Evolutionary conservation across 768 basidiomycete species (phyloP), one percentile per base, ranked within the genome.

Genomic region (Clathrus columnatus): DNA sequence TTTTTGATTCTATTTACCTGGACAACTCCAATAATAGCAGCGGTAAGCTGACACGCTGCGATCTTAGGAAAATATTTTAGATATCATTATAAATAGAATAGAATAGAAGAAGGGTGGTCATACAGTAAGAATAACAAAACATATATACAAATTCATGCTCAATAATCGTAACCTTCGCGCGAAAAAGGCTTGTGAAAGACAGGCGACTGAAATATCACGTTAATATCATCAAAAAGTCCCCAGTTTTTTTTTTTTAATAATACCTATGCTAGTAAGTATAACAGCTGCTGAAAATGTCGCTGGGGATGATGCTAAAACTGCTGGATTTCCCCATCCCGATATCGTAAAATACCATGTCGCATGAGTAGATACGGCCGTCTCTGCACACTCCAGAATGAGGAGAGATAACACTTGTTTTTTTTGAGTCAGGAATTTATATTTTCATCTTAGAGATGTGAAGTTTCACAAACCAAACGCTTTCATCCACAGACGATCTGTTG

Each of bases 171-270:
- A 51, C 30, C 57, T 58, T 60, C 61, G 63, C 6, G 63, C 60
- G 48, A 63, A 65, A 52, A 63, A 65, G 11, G 61, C 17, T 51
- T 65, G 64, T 28, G 61, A 57, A 4, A 62, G 48, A 14, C 50
- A 47, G 4, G 62, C 50, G 36, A 64, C 62, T 64, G 32, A 23
- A 17, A 17, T 28, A 16, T 10, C 32, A 27, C 18, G 16, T 24
- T 5, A 29, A 17, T 5, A 24, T 2, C 17, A 16, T 11, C n/a
- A 50, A 47, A 28, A 23, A 45, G 11, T 5, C 21, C 5, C 14
- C 28, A n/a, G n/a, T n/a, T n/a, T n/a, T n/a, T n/a, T n/a, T n/a
- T n/a, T n/a, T n/a, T n/a, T n/a, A n/a, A n/a, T n/a, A n/a, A 43
- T 49, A 66, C 65, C 60, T 24, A 62, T 41, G 14, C 58, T 62